Conservation (phyloP, 192 early-diverging fungal genomes). For the Linnemannia zychae region DNA sequence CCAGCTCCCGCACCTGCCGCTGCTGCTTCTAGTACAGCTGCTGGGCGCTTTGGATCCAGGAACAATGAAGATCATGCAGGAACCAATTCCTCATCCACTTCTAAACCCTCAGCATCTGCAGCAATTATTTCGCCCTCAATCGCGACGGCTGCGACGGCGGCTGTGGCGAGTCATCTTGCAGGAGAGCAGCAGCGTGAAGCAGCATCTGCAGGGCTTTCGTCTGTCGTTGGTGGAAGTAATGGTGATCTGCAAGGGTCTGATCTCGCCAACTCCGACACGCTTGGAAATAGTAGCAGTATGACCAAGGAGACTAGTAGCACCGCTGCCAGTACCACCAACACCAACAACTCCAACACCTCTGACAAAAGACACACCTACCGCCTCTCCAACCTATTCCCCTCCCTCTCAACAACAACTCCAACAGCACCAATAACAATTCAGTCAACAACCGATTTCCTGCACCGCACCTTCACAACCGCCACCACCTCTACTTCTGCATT, state of each 20-base stretch:
- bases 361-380: not conserved
- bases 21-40: not conserved
- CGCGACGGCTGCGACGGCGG: not conserved
- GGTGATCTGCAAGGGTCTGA: not conserved
- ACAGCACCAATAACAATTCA: too few relatives aligned
- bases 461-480: too few relatives aligned
- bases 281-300: not conserved
- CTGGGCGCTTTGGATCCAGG: not conserved
- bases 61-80: not conserved
- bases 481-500: slow-evolving; percentile 22
- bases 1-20: not conserved
- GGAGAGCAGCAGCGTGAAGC: not conserved
- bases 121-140: not conserved
- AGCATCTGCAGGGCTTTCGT: not conserved
- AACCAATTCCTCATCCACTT: not conserved
- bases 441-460: too few relatives aligned
- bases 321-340: not conserved
- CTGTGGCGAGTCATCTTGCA: slow-evolving; percentile 3
- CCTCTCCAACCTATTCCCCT: not conserved
- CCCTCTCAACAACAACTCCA: not conserved
- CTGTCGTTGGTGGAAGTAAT: not conserved
- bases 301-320: not conserved
- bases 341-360: not conserved
- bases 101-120: not conserved
- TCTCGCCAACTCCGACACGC: not conserved